Evolutionary conservation across 2,329 filamentous ascomycete genomes (phyloP), one percentile per base, ranked within the genome.

Genomic region (Fusarium siculi): DNA sequence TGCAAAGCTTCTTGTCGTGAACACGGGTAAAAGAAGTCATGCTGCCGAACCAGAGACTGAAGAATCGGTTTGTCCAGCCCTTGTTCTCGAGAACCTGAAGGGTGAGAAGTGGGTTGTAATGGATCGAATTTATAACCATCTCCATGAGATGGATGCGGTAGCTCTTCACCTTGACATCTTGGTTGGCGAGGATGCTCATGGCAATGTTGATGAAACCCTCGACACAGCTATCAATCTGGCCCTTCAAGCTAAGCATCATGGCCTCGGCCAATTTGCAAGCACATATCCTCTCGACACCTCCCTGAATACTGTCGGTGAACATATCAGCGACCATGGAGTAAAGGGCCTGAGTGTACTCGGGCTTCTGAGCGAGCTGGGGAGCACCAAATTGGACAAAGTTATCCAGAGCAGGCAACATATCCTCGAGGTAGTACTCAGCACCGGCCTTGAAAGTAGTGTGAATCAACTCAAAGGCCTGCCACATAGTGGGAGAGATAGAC

Each of bases 1-100:
- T 98, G 71, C 94, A 98, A 32, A 99, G 87, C 87, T 98, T 99
- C 89, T 99, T 99, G 86, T 99, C 96, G 81, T 99, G 96, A 5
- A 99, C 96, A 46, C 96, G 90, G 58, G 91, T 93, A 85, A 99
- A 98, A 78, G 90, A 92, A 71, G 97, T 93, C 85, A 99, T 99
- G 84, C 92, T 97, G 46, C 94, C 94, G 82, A 99, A 99, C 96
- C 96, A 99, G 66, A 97, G 86, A 83, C 94, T 97, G 87, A 99
- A 99, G 85, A 99, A 99, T 80, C 97, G 97, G 84, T 98, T 98
- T 11, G 96, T 98, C 96, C 95, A 98, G 68, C 91, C 92, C 79
- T 97, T 96, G 59, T 88, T 85, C 84, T 99, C 96, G n/a, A 99
- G 88, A 42, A 97, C 91, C 70, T 95, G 92, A 28, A 99, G 88